Conservation (phyloP, 2,329 filamentous ascomycete genomes). For the Aspergillus sp. region DNA sequence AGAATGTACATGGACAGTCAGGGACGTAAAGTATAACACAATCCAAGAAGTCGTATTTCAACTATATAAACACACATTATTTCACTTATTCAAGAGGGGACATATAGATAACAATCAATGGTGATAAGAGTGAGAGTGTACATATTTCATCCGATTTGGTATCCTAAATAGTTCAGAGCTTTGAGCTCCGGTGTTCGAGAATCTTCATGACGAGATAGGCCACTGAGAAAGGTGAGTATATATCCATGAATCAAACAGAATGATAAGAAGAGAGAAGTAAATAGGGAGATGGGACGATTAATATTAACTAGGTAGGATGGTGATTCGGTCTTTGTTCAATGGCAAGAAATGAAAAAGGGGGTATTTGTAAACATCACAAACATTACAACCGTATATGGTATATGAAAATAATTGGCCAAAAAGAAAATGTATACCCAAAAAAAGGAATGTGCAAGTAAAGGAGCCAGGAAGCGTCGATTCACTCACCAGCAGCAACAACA, state of each 20-base stretch:
- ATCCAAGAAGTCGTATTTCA: not conserved
- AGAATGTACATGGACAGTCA: not conserved
- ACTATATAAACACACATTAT: not conserved
- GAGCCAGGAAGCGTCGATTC: not conserved
- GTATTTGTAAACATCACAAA: not conserved
- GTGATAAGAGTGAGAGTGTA: not conserved
- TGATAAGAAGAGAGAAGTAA: not conserved
- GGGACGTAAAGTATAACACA: not conserved
- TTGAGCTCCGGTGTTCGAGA: slow-evolving; percentile 7
- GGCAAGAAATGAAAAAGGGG: too few species aligned
- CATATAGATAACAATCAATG: not conserved
- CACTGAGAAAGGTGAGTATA: not conserved
- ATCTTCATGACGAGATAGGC: slow-evolving; percentile 3
- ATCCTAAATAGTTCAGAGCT: not conserved
- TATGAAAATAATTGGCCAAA: not conserved
- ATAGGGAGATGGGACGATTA: not conserved
- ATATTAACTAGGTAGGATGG: not conserved
- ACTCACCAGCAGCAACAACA: slow-evolving; percentile 2
- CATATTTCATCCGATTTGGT: slow-evolving; percentile 2
- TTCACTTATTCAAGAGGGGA: not conserved
- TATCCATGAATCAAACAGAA: not conserved
- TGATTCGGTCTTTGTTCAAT: too few species aligned
- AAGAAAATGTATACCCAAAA: not conserved
- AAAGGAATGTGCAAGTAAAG: not conserved
- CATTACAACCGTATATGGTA: not conserved